Base-by-base conservation (phyloP, 768 basidiomycete species). In the Pleurotus djamor region DNA sequence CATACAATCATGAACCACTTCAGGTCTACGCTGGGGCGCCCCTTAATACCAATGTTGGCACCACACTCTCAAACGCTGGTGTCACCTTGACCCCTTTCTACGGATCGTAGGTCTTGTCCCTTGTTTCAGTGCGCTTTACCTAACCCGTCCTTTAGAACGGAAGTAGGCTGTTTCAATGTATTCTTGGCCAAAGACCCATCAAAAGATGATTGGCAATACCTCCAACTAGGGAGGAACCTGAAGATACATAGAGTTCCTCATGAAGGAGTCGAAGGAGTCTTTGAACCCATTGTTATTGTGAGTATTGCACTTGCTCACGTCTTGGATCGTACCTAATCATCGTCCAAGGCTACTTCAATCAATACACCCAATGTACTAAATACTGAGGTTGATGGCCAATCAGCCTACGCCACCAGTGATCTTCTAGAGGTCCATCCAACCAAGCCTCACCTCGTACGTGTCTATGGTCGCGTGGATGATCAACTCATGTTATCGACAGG, bases 401-500 rank as follows among this genome's bases (percentile, higher is more conserved):
- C 57, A 13, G 74, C 65, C 7, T 77, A 67, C 51, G 64, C 68
- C 1, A 72, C 72, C 2, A 66, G 59, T 44, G 76, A 76, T 57
- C 67, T 76, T 2, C 48, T 78, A 14, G 17, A 64, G 32, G 68
- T 63, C 3, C 76, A 79, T 59, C 74, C 76, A 9, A 69, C 68
- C 1, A 64, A 70, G 4, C 64, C 65, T 0, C 61, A 61, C 3
- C 50, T 64, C 14, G 77, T 68, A 65, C 68, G 59, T 45, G 55
- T 76, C 0, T 65, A 63, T 43, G 76, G 77, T 0, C 64, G 77
- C 0, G 66, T 64, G 14, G 77, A 79, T 57, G 77, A 79, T 50
- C 77, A 77, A 61, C 74, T 79, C 48, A 71, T 73, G 65, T 64
- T 71, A 8, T 67, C 64, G 17, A 74, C 71, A 1, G 75, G 74